Percentiles rank a stretch among this genome's conserved stretches.
Conservation (phyloP, 2,329 filamentous ascomycete species). For the Drechslerella stenobrocha region DNA sequence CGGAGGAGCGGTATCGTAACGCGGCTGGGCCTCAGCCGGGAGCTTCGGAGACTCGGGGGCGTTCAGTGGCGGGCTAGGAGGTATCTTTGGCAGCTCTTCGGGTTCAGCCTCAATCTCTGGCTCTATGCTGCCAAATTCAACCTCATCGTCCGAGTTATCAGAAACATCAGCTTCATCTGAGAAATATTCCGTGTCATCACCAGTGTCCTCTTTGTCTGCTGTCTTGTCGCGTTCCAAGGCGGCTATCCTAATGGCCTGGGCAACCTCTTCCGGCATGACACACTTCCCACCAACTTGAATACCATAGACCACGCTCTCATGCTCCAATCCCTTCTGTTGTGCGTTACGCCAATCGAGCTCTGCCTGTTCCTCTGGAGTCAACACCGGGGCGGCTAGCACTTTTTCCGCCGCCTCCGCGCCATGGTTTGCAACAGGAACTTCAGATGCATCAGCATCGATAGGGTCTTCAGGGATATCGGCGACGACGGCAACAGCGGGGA, state of each 20-base stretch:
- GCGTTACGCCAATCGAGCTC: constrained; percentile 29
- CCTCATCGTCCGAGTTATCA: neutral
- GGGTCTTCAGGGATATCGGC: too few species aligned
- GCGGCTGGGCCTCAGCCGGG: neutral
- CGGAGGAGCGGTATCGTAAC: constrained; percentile 19
- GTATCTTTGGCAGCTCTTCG: neutral
- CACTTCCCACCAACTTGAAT: constrained; percentile 42
- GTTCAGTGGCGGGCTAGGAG: constrained; percentile 1
- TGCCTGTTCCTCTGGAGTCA: constrained; percentile 23
- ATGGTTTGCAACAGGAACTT: constrained; percentile 16
- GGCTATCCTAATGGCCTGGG: constrained; percentile 32
- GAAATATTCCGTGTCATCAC: neutral
- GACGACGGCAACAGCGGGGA: too few species aligned
- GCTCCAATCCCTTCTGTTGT: constrained; percentile 29
- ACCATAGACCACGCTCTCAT: constrained; percentile 39
- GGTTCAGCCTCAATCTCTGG: constrained; percentile 4
- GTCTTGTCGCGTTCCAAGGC: constrained; percentile 22
- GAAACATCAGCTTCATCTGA: neutral
- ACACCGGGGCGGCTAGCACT: neutral
- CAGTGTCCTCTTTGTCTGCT: neutral
- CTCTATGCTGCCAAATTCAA: constrained; percentile 3
- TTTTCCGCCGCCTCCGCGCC: constrained; percentile 17
- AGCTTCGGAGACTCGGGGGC: neutral
- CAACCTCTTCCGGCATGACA: constrained; percentile 41
- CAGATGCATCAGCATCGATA: constrained; percentile 17